Percentiles rank a stretch among this genome's conserved stretches.
Conservation (phyloP, 495 filamentous ascomycete genomes). For the Hypoxylon cercidicola region DNA sequence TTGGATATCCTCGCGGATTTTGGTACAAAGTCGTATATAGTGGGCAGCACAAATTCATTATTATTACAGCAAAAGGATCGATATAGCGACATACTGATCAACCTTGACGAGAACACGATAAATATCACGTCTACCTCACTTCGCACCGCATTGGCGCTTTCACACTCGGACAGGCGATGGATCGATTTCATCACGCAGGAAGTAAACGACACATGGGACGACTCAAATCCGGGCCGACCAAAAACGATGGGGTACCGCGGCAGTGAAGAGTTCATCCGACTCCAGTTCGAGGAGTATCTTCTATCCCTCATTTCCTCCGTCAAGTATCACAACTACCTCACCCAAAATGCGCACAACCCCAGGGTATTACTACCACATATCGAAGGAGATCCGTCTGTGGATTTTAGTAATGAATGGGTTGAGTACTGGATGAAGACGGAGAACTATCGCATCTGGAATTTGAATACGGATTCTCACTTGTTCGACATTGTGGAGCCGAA, state of each 20-base stretch:
- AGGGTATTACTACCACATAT: conserved; percentile 69
- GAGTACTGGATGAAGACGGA: conserved; percentile 86
- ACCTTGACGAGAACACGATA: conserved; percentile 90
- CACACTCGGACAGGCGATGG: conserved; percentile 91
- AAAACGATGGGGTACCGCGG: conserved; percentile 96
- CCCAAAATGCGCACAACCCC: conserved; percentile 66
- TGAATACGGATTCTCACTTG: conserved; percentile 78
- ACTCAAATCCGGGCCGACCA: conserved; percentile 84
- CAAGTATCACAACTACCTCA: conserved; percentile 87
- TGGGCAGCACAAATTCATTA: conserved; percentile 95
- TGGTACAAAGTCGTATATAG: conserved; percentile 96
- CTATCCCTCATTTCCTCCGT: conserved; percentile 86
- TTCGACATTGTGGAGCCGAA: conserved; percentile 94
- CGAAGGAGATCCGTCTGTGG: conserved; percentile 85
- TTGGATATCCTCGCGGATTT: conserved; percentile 93
- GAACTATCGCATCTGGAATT: conserved; percentile 86
- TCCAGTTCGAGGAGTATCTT: conserved; percentile 98
- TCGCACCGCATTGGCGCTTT: conserved; percentile 78
- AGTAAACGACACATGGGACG: conserved; percentile 96
- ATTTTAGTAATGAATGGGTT: conserved; percentile 81
- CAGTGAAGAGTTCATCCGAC: conserved; percentile 96
- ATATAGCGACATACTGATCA: conserved; percentile 98
- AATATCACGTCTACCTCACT: conserved; percentile 84
- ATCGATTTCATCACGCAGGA: conserved; percentile 94
- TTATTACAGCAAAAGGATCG: conserved; percentile 93